Base-by-base conservation (phyloP, 805 yeast genomes). In the Candida michaelii region DNA sequence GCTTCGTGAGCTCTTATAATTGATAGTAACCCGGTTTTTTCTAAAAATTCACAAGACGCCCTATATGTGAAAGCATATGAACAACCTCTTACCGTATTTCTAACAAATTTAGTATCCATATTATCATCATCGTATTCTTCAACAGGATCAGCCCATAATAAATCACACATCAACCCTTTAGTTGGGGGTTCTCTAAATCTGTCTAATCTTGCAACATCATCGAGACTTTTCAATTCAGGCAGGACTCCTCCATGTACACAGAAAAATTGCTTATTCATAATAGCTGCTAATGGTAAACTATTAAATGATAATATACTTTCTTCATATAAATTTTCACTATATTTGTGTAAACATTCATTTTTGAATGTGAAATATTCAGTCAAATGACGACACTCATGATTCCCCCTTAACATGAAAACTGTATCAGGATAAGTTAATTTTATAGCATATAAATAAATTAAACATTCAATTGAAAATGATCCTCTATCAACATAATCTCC, bases 401-500 rank as follows among this genome's bases (percentile, higher is more conserved):
- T 91, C 9, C 99, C 98, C 48, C 98, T 71, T 41, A 91, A 72
- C 75, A 91, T 71, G 79, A 84, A 86, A 52, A 91, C 78, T 4
- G 85, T 78, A 18, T 69, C 62, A 5, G 91, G 91, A 60, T 79
- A 84, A 55, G 79, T 83, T 54, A 89, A 69, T 61, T 91, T 91
- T 56, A 89, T 65, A 3, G 95, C 65, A 71, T 87, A 89, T 42
- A 91, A 63, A 52, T 85, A 83, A 31, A 91, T 60, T 36, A 85
- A 64, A 56, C 87, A 81, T 62, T 91, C 99, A 47, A 89, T 78
- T 11, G 96, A 85, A 58, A 86, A 90, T 16, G 86, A 79, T 3
- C 99, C 99, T 50, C 99, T 74, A 65, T 91, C 99, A 7, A 91
- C 98, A 60, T 91, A 91, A 63, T 91, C 98, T 25, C 98, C 98